A percentile compares a stretch with the other conserved stretches of the same genome.
Evolutionary conservation across 805 yeast species (phyloP).

Genomic region (Schizosaccharomyces japonicus): DNA sequence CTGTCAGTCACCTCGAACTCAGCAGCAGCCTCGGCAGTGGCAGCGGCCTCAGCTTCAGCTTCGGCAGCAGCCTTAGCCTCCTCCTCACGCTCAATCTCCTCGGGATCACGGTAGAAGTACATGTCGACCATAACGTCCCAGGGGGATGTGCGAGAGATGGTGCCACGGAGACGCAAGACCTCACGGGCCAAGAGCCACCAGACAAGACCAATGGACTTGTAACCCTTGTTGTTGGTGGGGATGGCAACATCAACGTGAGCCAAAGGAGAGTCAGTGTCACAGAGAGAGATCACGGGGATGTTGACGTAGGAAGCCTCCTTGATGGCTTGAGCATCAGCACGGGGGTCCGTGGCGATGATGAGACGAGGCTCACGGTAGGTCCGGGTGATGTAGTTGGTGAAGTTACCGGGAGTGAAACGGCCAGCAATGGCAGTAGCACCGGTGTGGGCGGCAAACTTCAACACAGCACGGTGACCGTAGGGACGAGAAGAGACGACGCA

Average conservation of each 20-base stretch:
- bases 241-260: conserved; percentile 98
- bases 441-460: conserved; percentile 97
- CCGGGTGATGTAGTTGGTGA: conserved; percentile 99
- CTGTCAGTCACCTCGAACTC: conserved; percentile 16
- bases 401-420: conserved; percentile 99
- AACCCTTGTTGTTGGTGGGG: conserved; percentile 99
- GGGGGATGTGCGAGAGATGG: conserved; percentile 81
- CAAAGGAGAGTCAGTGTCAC: conserved; percentile 96
- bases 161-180: conserved; percentile 96
- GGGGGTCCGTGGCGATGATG: conserved; percentile 97
- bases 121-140: conserved; percentile 99
- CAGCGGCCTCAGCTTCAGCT: conserved; percentile 22
- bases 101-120: conserved; percentile 99
- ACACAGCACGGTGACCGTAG: conserved; percentile 99
- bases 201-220: conserved; percentile 97
- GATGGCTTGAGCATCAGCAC: conserved; percentile 99
- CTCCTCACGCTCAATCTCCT: conserved; percentile 65
- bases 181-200: conserved; percentile 99
- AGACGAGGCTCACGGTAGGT: conserved; percentile 99
- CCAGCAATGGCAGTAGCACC: conserved; percentile 99
- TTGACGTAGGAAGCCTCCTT: conserved; percentile 98
- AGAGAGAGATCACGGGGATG: conserved; percentile 98
- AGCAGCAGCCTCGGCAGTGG: conserved; percentile 36
- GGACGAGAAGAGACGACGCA: conserved; percentile 98
- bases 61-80: conserved; percentile 25